Base-by-base conservation (phyloP, 2,329 filamentous ascomycete species). In the Fusarium bulbicola region DNA sequence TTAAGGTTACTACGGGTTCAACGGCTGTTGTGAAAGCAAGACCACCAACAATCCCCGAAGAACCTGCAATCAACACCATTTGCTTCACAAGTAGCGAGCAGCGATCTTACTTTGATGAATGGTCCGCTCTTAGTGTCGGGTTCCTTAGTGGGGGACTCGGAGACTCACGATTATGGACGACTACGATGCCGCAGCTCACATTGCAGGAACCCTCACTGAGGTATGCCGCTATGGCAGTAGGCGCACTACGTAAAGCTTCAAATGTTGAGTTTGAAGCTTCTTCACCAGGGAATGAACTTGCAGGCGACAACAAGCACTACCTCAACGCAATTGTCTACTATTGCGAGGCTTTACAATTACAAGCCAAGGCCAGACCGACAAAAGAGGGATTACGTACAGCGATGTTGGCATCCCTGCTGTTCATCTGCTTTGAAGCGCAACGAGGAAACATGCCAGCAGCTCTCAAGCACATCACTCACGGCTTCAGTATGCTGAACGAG, bases 341-440 rank as follows among this genome's bases (percentile, higher is more conserved):
- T 40, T 84, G 83, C 65, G 79, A 83, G 58, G 83, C 83, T 12
- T 73, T 84, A n/a, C 81, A 82, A 6, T 70, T 83, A 14, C 83
- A 84, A 42, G 77, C 82, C 14, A 79, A 80, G 42, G 82, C 82
- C 3, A 78, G 72, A 39, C 81, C 82, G 4, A 81, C 78, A 4
- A 79, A 76, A 11, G 81, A 82, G n/a, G 80, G 81, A 5, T 67
- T 84, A 10, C 77, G 82, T 16, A 84, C 83, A 4, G 82, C 83
- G 0, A 70, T 84, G 59, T 64, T 84, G 12, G 79, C 83, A 4
- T 84, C 83, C 1, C 74, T 84, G 7, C 66, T 84, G 1, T 84
- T 84, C 45, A 81, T 84, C 43, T 83, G 82, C 62, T 84, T 84
- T 39, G 83, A 84, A 50, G 74, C 82, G 6, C 81, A 83, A 64